A percentile compares a stretch with the other conserved stretches of the same genome.
phyloP scores from a whole-genome alignment of 2,329 filamentous ascomycete genomes.

The Cladophialophora bantiana region DNA sequence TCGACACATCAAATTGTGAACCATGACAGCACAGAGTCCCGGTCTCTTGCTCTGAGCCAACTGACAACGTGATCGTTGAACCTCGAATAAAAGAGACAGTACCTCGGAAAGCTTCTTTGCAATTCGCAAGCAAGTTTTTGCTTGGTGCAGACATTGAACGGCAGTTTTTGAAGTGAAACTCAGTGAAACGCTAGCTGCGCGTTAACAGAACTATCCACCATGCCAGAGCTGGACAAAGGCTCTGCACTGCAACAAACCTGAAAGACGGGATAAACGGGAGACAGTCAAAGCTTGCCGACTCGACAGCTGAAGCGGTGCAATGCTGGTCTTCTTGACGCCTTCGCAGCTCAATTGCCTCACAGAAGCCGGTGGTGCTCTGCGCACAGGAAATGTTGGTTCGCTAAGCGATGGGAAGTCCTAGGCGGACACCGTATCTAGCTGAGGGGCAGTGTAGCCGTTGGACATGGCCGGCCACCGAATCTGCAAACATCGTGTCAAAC shows the following conservation, averaged over 20 bases:
- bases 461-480: not conserved
- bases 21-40: not conserved
- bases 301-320: not conserved
- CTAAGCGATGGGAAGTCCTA: not conserved
- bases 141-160: not conserved
- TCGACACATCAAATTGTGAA: not conserved
- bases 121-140: slow-evolving; percentile 1
- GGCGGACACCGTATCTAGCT: not conserved
- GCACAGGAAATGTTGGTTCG: not conserved
- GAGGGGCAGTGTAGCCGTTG: not conserved
- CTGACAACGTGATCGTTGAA: not conserved
- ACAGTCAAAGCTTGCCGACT: not conserved
- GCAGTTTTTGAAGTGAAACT: not conserved
- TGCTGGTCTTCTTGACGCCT: not conserved
- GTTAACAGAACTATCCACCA: not conserved
- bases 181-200: not conserved
- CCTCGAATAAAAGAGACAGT: not conserved
- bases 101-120: not conserved
- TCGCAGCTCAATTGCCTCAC: not conserved
- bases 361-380: not conserved
- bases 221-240: not conserved
- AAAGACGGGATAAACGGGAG: not conserved
- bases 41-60: not conserved
- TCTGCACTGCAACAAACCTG: not conserved
- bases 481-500: not conserved